A percentile compares a stretch with the other conserved stretches of the same genome.
Conservation (phyloP, 2,329 filamentous ascomycete species). For the Colletotrichum noveboracense region DNA sequence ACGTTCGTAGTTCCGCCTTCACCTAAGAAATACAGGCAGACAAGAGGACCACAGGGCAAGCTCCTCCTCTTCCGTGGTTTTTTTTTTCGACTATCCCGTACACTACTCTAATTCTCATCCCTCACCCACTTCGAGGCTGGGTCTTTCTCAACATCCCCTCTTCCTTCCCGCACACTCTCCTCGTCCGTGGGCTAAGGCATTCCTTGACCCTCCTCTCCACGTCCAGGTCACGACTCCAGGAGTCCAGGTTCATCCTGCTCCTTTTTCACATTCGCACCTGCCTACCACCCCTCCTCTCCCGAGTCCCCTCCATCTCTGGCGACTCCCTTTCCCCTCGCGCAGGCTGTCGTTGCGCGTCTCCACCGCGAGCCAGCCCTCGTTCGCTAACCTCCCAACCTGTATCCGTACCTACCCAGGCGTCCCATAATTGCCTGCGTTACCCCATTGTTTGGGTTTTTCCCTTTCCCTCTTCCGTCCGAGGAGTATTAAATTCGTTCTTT, state of each 20-base stretch:
- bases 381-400: not conserved
- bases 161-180: too few relatives aligned
- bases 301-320: not conserved
- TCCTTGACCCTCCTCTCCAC: too few relatives aligned
- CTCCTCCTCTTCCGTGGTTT: not conserved
- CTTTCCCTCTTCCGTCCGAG: constrained; percentile 17
- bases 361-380: constrained; percentile 19
- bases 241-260: too few relatives aligned
- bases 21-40: too few relatives aligned
- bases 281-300: not conserved
- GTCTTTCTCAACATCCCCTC: too few relatives aligned
- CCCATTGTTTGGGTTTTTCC: constrained; percentile 14
- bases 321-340: not conserved
- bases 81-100: not conserved
- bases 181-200: too few relatives aligned
- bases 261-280: not conserved
- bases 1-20: too few relatives aligned
- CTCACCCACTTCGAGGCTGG: too few relatives aligned
- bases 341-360: constrained; percentile 15
- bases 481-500: constrained; percentile 23
- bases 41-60: not conserved
- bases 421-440: constrained; percentile 16
- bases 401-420: not conserved
- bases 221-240: too few relatives aligned
- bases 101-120: too few relatives aligned